Percentiles rank a stretch among this genome's conserved stretches.
Evolutionary conservation across 345 rosid genomes (phyloP).

Genomic region (Citrus glauca): DNA sequence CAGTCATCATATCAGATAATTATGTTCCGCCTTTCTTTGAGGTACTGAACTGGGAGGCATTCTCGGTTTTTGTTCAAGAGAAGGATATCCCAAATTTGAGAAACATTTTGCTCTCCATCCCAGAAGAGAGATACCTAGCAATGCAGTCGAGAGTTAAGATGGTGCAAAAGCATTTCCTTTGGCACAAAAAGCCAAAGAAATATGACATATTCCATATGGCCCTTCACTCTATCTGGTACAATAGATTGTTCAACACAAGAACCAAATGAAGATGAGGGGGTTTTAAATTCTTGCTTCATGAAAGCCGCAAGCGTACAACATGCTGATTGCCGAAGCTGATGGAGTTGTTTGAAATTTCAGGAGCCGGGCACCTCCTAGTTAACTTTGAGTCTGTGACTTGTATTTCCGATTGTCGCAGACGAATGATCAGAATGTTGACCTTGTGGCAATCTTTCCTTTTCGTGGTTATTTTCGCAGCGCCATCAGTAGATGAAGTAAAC

Average conservation of each 20-base stretch:
- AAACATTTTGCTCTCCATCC: slow-evolving; percentile 57
- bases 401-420: not conserved
- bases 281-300: not conserved
- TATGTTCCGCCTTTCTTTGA: slow-evolving; percentile 89
- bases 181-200: slow-evolving; percentile 76
- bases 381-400: not conserved
- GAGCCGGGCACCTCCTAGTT: not conserved
- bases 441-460: not conserved
- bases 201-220: slow-evolving; percentile 78
- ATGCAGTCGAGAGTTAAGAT: slow-evolving; percentile 64
- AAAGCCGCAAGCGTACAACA: not conserved
- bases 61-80: slow-evolving; percentile 78
- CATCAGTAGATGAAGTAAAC: not conserved
- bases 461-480: not conserved
- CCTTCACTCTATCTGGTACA: slow-evolving; percentile 82
- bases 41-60: slow-evolving; percentile 72
- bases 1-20: slow-evolving; percentile 82
- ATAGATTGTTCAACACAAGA: slow-evolving; percentile 49
- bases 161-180: slow-evolving; percentile 82
- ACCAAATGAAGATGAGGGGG: slow-evolving; percentile 22
- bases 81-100: slow-evolving; percentile 64
- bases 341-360: not conserved
- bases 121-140: slow-evolving; percentile 52
- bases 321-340: not conserved
- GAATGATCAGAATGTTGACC: not conserved